Evolutionary conservation across 257 asterid species (phyloP).

Genomic region (Solanum sejunctum): DNA sequence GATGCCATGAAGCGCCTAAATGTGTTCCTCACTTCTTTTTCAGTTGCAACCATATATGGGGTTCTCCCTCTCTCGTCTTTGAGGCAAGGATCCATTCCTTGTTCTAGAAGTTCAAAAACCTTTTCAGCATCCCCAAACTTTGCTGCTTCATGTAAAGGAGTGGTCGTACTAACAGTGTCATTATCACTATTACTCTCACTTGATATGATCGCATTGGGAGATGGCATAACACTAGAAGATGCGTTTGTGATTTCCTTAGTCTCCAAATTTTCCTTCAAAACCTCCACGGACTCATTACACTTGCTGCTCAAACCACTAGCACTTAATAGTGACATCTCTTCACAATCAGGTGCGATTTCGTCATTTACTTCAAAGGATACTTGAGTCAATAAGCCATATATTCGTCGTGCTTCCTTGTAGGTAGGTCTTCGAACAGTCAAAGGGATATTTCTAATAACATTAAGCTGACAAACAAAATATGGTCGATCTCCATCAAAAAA

Average conservation of each 20-base stretch:
- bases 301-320: conserved; percentile 3
- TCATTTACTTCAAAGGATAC: conserved; percentile 41
- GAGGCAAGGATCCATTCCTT: conserved; percentile 77
- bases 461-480: conserved; percentile 40
- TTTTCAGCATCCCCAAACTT: conserved; percentile 46
- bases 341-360: conserved; percentile 15
- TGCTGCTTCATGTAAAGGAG: conserved; percentile 88
- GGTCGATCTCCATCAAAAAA: conserved; percentile 76
- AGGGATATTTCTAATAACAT: conserved; percentile 64
- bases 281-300: conserved; percentile 11
- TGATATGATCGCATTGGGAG: conserved; percentile 22
- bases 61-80: conserved; percentile 79
- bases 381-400: conserved; percentile 57
- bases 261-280: conserved; percentile 18
- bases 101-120: conserved; percentile 71
- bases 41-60: conserved; percentile 69
- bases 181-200: conserved; percentile 22
- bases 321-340: conserved; percentile 22
- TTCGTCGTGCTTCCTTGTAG: conserved; percentile 64
- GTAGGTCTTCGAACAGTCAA: conserved; percentile 87
- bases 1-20: conserved; percentile 94
- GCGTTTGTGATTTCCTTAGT: conserved; percentile 12
- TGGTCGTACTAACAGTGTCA: conserved; percentile 25
- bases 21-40: conserved; percentile 76
- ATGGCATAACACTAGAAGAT: conserved; percentile 16